Evolutionary conservation across 768 basidiomycete genomes (phyloP).

Genomic region (Lactifluus pinguis): DNA sequence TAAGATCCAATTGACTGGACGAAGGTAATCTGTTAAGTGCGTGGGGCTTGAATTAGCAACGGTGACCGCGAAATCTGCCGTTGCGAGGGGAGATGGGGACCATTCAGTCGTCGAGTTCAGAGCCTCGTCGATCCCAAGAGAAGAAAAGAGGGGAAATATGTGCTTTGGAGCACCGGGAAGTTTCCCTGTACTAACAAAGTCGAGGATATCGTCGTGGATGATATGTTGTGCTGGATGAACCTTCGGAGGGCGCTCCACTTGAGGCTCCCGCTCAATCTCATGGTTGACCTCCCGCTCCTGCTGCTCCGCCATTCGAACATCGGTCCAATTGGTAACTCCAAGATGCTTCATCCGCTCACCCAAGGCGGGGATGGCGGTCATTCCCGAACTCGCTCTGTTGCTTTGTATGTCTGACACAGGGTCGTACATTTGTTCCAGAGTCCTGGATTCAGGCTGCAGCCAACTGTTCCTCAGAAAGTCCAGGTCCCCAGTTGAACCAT

Average conservation of each 20-base stretch:
- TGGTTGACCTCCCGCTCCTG: constrained; percentile 15
- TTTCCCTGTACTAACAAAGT: constrained; percentile 7
- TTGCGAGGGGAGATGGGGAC: not conserved
- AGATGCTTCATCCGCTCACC: constrained; percentile 5
- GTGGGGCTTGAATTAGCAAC: not conserved
- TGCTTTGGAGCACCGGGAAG: not conserved
- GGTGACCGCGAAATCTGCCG: not conserved
- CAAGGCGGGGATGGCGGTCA: not conserved
- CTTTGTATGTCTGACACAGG: not conserved
- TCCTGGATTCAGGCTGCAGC: constrained; percentile 8
- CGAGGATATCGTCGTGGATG: not conserved
- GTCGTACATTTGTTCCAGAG: constrained; percentile 11
- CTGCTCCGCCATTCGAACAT: constrained; percentile 12
- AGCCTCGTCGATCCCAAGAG: not conserved
- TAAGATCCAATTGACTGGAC: not conserved
- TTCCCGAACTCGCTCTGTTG: not conserved
- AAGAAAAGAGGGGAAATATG: not conserved
- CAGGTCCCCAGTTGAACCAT: not conserved
- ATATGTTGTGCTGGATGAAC: not conserved
- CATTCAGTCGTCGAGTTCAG: not conserved
- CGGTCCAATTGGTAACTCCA: not conserved
- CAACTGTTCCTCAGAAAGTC: not conserved
- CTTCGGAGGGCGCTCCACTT: constrained; percentile 8
- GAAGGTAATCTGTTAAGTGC: not conserved
- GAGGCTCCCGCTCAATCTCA: constrained; percentile 10